phyloP scores from a whole-genome alignment of 2,329 filamentous ascomycete species.

The Boeremia lycopersici region DNA sequence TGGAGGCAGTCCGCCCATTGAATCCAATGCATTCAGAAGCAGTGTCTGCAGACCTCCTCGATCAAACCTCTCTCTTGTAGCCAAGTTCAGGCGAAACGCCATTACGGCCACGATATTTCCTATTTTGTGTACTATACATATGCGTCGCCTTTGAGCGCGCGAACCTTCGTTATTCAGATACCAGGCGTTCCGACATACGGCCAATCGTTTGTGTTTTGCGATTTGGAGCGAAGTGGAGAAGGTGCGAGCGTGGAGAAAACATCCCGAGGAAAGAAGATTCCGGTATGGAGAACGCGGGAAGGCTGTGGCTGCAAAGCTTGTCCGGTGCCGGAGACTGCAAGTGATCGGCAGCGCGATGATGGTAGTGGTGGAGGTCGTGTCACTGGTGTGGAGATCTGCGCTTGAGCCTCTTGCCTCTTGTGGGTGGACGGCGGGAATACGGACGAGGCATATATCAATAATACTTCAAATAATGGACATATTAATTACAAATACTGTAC shows the following conservation, averaged over 20 bases:
- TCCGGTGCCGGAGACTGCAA: neutral
- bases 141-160: conserved; percentile 13
- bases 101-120: neutral
- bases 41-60: no score
- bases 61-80: no score
- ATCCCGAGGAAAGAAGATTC: neutral
- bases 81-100: no score
- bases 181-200: conserved; percentile 21
- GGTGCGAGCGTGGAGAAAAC: neutral
- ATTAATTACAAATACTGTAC: neutral
- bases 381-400: neutral
- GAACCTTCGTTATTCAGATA: conserved; percentile 8
- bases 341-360: conserved; percentile 2
- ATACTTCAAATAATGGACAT: neutral
- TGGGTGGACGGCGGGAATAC: neutral
- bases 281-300: conserved; percentile 3
- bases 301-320: conserved; percentile 4
- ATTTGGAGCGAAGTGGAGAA: neutral
- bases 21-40: no score
- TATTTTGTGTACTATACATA: neutral
- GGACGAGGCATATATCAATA: neutral
- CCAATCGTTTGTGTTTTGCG: conserved; percentile 17
- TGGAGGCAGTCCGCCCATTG: no score
- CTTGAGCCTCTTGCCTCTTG: conserved; percentile 6
- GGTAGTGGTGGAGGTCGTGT: neutral